phyloP scores from a whole-genome alignment of 2,329 filamentous ascomycete genomes.

The Colletotrichum horii region DNA sequence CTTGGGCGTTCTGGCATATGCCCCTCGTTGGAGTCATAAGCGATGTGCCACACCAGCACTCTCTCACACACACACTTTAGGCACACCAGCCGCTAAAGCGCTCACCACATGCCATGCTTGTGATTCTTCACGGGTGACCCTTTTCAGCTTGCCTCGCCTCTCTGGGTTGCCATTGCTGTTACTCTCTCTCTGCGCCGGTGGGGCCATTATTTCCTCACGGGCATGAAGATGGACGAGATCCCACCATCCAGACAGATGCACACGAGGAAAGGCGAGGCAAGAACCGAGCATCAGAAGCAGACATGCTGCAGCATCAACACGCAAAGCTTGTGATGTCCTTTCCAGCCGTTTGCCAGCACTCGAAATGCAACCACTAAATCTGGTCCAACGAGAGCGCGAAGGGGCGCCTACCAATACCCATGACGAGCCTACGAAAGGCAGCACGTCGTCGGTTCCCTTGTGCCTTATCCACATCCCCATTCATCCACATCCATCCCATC shows the following conservation, averaged over 20 bases:
- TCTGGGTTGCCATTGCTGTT: neutral
- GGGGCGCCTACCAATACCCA: neutral
- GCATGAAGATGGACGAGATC: neutral
- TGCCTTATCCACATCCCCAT: conserved; percentile 5
- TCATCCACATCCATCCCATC: conserved; percentile 14
- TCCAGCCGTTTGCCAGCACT: neutral
- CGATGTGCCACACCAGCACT: neutral
- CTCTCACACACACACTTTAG: neutral
- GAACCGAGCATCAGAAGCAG: neutral
- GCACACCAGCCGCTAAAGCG: neutral
- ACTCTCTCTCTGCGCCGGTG: neutral
- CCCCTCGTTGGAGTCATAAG: neutral
- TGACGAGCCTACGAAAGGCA: neutral
- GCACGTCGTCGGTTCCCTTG: neutral
- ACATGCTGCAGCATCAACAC: neutral
- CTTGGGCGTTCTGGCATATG: neutral
- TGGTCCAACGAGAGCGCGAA: neutral
- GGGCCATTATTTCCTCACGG: neutral
- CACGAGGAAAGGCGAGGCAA: neutral
- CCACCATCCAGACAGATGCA: neutral
- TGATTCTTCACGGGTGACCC: conserved; percentile 4
- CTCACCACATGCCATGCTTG: conserved; percentile 2
- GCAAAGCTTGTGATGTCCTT: neutral
- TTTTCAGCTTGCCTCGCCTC: neutral
- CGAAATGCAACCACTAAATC: neutral